Percentiles rank a stretch among this genome's conserved stretches.
These are phyloP conservation scores for Yamadazyma conglobata DNA, from an alignment of 1,139 yeast genomes.

Conservation along the genomic window DNA sequence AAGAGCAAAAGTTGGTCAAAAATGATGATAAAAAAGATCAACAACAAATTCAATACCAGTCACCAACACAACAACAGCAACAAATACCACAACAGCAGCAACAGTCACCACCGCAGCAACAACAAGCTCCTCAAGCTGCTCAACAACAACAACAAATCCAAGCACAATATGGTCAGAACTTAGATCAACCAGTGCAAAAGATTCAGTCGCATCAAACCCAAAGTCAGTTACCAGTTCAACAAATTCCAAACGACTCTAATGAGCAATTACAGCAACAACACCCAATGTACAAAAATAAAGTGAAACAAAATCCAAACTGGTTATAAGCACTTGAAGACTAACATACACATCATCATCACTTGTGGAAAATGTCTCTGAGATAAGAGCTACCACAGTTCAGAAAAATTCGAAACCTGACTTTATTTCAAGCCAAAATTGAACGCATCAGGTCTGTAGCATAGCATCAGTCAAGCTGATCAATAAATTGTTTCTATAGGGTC, in stretches of 20 bases:
- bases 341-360: too few species aligned
- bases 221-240: slow-evolving; percentile 1
- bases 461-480: not conserved
- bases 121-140: slow-evolving; percentile 2
- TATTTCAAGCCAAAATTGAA: too few species aligned
- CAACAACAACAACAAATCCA: slow-evolving; percentile 1
- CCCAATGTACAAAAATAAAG: slow-evolving; percentile 10
- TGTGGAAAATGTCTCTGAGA: not conserved
- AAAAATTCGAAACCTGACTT: too few species aligned
- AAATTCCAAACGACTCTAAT: slow-evolving; percentile 4
- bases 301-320: slow-evolving; percentile 17
- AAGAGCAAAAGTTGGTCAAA: slow-evolving; percentile 40
- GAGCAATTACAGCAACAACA: slow-evolving; percentile 17
- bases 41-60: slow-evolving; percentile 14
- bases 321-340: slow-evolving; percentile 7
- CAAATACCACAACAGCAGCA: slow-evolving; percentile 12
- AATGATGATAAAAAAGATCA: slow-evolving; percentile 4
- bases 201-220: too few species aligned
- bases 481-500: slow-evolving; percentile 1
- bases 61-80: slow-evolving; percentile 12
- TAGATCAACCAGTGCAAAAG: too few species aligned
- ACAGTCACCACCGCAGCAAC: slow-evolving; percentile 3
- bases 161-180: slow-evolving; percentile 1
- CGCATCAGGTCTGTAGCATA: too few species aligned
- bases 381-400: too few species aligned